Percentiles rank a stretch among this genome's conserved stretches.
Evolutionary conservation across 1,139 yeast genomes (phyloP).

Genomic region (Kurtzmaniella quercitrusa): DNA sequence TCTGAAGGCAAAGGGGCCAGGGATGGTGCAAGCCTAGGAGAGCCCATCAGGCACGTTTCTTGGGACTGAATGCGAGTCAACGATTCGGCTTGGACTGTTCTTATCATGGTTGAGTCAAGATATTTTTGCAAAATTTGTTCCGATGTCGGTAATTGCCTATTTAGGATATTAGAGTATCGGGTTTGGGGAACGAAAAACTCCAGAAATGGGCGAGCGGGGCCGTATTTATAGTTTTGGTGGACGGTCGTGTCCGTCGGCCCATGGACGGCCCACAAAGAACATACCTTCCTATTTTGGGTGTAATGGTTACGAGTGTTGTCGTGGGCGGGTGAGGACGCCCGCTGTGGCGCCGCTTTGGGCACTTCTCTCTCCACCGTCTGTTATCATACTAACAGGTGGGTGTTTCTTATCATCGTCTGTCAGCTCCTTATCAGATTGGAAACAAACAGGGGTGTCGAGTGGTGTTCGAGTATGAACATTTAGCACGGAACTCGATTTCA

Average conservation of each 20-base stretch:
- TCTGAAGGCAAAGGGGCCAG: not conserved
- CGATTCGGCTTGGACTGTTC: not conserved
- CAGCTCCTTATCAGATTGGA: not conserved
- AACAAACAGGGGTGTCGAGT: too few species aligned
- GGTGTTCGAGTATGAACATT: not conserved
- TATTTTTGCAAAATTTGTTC: not conserved
- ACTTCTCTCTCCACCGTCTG: too few species aligned
- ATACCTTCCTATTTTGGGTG: not conserved
- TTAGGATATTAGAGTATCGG: not conserved
- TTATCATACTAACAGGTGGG: not conserved
- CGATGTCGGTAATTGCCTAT: slow-evolving; percentile 1
- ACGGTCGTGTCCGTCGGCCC: not conserved
- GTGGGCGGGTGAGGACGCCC: not conserved
- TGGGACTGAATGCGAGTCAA: slow-evolving; percentile 2
- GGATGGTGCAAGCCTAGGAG: not conserved
- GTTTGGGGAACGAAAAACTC: not conserved
- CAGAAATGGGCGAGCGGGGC: slow-evolving; percentile 2
- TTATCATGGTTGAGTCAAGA: not conserved
- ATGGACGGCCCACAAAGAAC: not conserved
- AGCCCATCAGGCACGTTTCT: not conserved
- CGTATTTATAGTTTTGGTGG: not conserved
- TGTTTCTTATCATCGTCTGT: too few species aligned
- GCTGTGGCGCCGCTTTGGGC: not conserved
- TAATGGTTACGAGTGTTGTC: not conserved
- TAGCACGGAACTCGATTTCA: not conserved